Base-by-base conservation (phyloP, 2,329 filamentous ascomycete species). In the Piedraia hortae region DNA sequence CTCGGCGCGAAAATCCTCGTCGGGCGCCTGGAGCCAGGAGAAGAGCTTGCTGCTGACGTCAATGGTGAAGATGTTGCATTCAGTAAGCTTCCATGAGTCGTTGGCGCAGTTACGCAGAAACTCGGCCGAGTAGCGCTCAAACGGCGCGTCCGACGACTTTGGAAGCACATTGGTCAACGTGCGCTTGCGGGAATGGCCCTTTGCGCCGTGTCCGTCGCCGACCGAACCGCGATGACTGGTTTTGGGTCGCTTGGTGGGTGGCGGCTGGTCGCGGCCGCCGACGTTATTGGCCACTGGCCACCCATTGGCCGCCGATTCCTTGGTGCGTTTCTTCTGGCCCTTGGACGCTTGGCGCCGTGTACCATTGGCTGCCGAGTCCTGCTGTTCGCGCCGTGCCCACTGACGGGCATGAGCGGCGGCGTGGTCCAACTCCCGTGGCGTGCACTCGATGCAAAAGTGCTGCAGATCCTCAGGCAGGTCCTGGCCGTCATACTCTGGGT, bases 361-460 rank as follows among this genome's bases (percentile, higher is more conserved):
- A 13, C 36, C 36, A 20, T 40, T 38, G 12, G 48, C 73, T 32
- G 56, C 49, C 75, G 67, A 37, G 78, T 25, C 28, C 12, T 33
- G 35, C 15, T 28, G 28, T 18, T 36, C 37, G 24, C 36, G 34
- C 27, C 29, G 36, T 17, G 27, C 25, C 19, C 27, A 27, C 28
- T 36, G 42, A 21, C 34, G 38, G 21, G 16, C 71, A 30, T 63
- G 62, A 28, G 85, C 82, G 36, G 64, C 60, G 39, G 68, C 62
- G 22, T 55, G 53, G 42, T 93, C 72, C 36, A 91, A 48, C 21
- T 52, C 48, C 30, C 78, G 61, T 10, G 80, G 78, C 28, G 71
- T 64, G 52, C 85, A 97, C 36, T 90, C 77, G 37, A 66, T 64
- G 50, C 85, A 97, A 25, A 69, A 75, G 51, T 97, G 82, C 25